Base-by-base conservation (phyloP, 768 basidiomycete species). In the Dictyophora rubrovolvata region DNA sequence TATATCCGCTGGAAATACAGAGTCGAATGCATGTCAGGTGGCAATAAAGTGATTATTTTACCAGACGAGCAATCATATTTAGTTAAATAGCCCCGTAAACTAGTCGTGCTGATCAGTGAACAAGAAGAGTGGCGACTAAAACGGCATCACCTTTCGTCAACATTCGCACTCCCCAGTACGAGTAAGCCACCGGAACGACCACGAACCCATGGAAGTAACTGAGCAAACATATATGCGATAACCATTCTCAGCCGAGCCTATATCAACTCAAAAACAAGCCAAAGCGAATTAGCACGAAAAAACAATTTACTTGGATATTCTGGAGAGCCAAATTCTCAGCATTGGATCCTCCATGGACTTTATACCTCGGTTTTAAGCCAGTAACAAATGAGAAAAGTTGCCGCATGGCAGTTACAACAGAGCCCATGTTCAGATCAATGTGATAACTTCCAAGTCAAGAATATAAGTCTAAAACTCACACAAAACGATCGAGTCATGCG, bases 41-140 rank as follows among this genome's bases (percentile, higher is more conserved):
- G 16, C 28, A 47, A 18, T 18, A 37, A 28, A 18, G 14, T 34
- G 1, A 42, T 48, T 3, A 11, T 22, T 16, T 47, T 63, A 86
- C 89, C 87, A 7, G 89, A 91, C 4, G 90, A 95, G 66, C 87
- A 98, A 69, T 99, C 96, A 69, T 98, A 98, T 74, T 99, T 98
- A 0, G 96, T 99, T 61, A 96, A 74, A 70, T 98, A 99, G 6
- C 96, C 96, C 55, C 96, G 84, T 59, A 98, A 78, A 74, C 94
- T 94, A 54, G 48, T 49, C 16, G 49, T 48, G 17, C 10, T 3
- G 50, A 20, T 36, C 49, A 17, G 54, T n/a, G 10, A 33, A 61
- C 28, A 57, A 54, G 22, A n/a, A 48, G 16, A 18, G 5, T 22
- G 10, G 28, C 12, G n/a, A 22, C 57, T 12, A 55, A 48, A n/a